Conservation (phyloP, 805 yeast genomes). For the Lachancea waltii region DNA sequence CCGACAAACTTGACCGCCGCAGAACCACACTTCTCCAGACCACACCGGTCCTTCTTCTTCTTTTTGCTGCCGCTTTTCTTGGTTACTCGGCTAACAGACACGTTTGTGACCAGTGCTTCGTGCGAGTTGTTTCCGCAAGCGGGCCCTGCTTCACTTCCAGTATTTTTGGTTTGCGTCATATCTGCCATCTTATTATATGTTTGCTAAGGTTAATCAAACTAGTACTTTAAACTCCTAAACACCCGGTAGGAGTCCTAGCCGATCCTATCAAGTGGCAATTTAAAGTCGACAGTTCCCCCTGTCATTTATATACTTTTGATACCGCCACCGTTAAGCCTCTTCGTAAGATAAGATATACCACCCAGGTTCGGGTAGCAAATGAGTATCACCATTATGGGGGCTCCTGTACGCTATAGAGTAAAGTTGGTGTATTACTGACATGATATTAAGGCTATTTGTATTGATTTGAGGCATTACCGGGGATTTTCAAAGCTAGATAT, state of each 20-base stretch:
- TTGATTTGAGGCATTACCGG: too few relatives aligned
- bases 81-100: constrained; percentile 17
- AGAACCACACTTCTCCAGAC: constrained; percentile 54
- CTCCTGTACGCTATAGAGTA: too few relatives aligned
- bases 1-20: constrained; percentile 64
- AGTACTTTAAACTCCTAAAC: background rate
- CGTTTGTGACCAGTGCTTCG: constrained; percentile 1
- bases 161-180: background rate
- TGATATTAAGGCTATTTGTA: too few relatives aligned
- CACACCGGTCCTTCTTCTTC: constrained; percentile 40
- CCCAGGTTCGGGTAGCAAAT: too few relatives aligned
- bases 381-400: too few relatives aligned
- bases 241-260: too few relatives aligned
- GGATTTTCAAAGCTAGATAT: too few relatives aligned
- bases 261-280: too few relatives aligned
- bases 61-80: constrained; percentile 16
- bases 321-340: background rate
- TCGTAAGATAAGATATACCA: background rate
- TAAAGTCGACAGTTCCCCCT: too few relatives aligned
- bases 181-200: background rate
- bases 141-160: background rate
- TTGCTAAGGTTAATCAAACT: too few relatives aligned
- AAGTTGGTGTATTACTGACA: too few relatives aligned
- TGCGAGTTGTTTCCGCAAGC: background rate
- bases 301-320: background rate